Evolutionary conservation across 257 asterid species (phyloP), one percentile per base, ranked within the genome.

Genomic region (Echium plantagineum): DNA sequence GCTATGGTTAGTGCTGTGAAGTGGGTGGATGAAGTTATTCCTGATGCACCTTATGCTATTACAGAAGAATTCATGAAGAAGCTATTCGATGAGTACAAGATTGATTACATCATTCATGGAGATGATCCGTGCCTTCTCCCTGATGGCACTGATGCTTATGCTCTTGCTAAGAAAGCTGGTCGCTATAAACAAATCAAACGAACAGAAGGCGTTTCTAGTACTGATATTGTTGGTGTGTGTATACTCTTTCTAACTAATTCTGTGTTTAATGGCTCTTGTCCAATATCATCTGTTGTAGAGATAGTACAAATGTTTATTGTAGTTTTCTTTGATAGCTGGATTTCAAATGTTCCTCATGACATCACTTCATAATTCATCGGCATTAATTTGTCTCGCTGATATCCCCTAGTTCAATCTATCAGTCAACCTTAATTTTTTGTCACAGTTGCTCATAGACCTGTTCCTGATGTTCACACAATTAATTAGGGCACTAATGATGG

Each of bases 11-110:
- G 95, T 75, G 96, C 85, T 52, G 94, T 90, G 3, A 90, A 90
- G 82, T 90, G 98, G 96, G 98, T 90, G 68, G 96, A 90, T 68
- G 95, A 90, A 78, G 85, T 90, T 59, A 90, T 87, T 69, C 87
- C 96, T 31, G 95, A 90, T 78, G 96, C 96, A 60, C 98, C 98
- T 32, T 90, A 90, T 65, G 98, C 96, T 53, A 90, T 90, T 65
- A 90, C 96, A 3, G 98, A 87, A 69, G 95, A 90, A 49, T 87
- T 87, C 82, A 90, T 90, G 96, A 81, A 83, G 64, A 90, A 85
- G 70, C 80, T 90, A 26, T 90, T 90, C 70, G 94, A 85, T 19
- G 95, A 85, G 75, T 87, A 90, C 74, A 75, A 82, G 60, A 85
- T 87, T 67, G 96, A 90, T 72, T 87, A 87, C 69, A 90, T 90